Evolutionary conservation across 2,329 filamentous ascomycete species (phyloP), one percentile per base, ranked within the genome.

Genomic region (Ascosphaera acerosa): DNA sequence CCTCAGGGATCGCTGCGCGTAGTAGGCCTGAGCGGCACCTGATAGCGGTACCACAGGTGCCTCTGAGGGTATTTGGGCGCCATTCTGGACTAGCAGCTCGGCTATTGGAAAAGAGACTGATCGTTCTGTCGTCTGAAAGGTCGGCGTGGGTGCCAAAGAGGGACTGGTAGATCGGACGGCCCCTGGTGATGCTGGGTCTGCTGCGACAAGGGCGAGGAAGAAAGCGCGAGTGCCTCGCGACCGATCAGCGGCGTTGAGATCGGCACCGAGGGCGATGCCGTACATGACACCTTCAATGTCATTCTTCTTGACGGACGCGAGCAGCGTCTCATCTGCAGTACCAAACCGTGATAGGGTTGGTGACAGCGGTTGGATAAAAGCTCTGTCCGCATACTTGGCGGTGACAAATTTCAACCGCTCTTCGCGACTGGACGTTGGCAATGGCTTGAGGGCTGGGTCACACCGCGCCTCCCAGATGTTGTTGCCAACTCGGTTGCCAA

Each of bases 391-490:
- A 46, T 97, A 97, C 51, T 97, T 97, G 33, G 75, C 64, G 0
- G 80, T 94, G 50, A 97, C 94, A 50, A 92, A 97, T 41, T 66
- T 75, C n/a, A 94, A 59, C 15, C 87, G 69, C 49, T 91, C 78
- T 49, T 97, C 87, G 25, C 87, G 69, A 4, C 71, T 82, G 15
- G 82, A 78, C 41, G 73, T 70, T 0, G 78, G 64, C 1, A 61
- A 57, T 3, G 80, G 81, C 47, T 91, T 94, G 29, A 65, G 44
- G 4, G 63, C 56, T 15, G 64, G 63, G 35, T 92, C 80, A 15
- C 94, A 61, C 37, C 59, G 76, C 10, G 81, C 73, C 55, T 97
- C 87, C 80, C 82, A 97, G 14, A 97, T 64, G 72, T 84, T 84
- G 52, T 97, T 97, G 42, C 82, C 87, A 32, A 92, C 70, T 31